Evolutionary conservation across 1,284 basidiomycete species (phyloP).

Genomic region (Wallemia ichthyophaga): DNA sequence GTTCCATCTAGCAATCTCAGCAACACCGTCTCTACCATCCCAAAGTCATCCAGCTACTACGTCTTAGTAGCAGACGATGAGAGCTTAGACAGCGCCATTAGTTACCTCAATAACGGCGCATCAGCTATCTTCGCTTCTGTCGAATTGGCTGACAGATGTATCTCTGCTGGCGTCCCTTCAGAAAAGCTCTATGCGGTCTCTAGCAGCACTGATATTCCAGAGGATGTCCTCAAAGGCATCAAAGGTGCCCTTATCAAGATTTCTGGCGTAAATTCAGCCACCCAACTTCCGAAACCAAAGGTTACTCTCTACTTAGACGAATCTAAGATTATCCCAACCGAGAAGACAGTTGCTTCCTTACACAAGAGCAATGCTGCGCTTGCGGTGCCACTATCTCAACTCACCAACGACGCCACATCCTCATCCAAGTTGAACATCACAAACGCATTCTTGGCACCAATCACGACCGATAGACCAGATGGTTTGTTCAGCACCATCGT

Average conservation of each 20-base stretch:
- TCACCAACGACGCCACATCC: conserved; percentile 29
- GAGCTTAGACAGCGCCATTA: conserved; percentile 25
- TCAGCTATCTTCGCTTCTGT: conserved; percentile 25
- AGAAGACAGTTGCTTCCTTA: conserved; percentile 4
- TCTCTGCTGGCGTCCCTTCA: conserved; percentile 41
- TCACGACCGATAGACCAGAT: conserved; percentile 65
- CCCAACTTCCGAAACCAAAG: conserved; percentile 36
- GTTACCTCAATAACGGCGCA: conserved; percentile 40
- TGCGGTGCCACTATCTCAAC: conserved; percentile 40
- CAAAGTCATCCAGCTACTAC: conserved; percentile 17
- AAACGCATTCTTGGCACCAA: conserved; percentile 55
- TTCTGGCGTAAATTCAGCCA: conserved; percentile 24
- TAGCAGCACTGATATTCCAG: conserved; percentile 16
- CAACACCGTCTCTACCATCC: conserved; percentile 6
- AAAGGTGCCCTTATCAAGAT: not conserved
- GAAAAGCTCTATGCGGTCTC: conserved; percentile 39
- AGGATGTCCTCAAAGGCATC: conserved; percentile 25
- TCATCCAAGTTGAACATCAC: conserved; percentile 34
- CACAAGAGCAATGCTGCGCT: conserved; percentile 26
- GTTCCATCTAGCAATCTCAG: conserved; percentile 15
- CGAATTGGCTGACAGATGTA: conserved; percentile 31
- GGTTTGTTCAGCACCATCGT: conserved; percentile 81
- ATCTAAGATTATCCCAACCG: conserved; percentile 18
- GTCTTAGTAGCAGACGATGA: conserved; percentile 28
- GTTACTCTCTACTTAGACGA: conserved; percentile 17